Base-by-base conservation (phyloP, 805 yeast species). In the Wickerhamomyces alni region DNA sequence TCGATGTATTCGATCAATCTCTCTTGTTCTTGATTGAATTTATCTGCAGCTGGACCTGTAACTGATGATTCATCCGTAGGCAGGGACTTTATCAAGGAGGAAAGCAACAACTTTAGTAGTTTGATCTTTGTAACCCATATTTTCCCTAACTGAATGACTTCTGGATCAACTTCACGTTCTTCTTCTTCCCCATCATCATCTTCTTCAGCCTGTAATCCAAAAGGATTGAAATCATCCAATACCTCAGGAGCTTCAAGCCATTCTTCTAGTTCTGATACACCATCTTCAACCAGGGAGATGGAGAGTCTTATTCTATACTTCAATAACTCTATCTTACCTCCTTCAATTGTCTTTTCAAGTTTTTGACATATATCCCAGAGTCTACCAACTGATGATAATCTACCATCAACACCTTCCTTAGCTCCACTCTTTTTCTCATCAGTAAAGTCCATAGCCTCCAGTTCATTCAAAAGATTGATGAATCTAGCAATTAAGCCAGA, bases 321-420 rank as follows among this genome's bases (percentile, higher is more conserved):
- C 38, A 83, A 59, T 2, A 78, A 51, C 2, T 79, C 82, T 15
- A 76, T 45, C 36, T 75, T 71, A 0, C 87, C 87, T 18, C 56
- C 60, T 17, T 63, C 61, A 5, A 74, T 50, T 16, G 74, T 52
- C 8, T 59, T 55, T 10, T 60, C 57, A 8, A 83, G 37, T 0
- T 54, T 50, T 40, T 79, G 84, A 55, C 88, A 81, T 26, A 65
- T 57, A n/a, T 76, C 69, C 94, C 94, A 86, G 4, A 85, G 65
- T 52, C 73, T 72, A 13, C 88, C 93, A 17, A 84, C 74, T 0
- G 76, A 65, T 1, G 76, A 60, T 24, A 85, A 61, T 49, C 89
- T 66, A 4, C 51, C 67, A 25, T 65, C 62, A 4, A 50, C 49
- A 15, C 17, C 17, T 11, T 33, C 15, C 8, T 36, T 41, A n/a